Percentiles rank a stretch among this genome's conserved stretches.
These are phyloP conservation scores for Pythium utonaiense DNA, from an alignment of 352 stramenopile species.

Conservation along the genomic window DNA sequence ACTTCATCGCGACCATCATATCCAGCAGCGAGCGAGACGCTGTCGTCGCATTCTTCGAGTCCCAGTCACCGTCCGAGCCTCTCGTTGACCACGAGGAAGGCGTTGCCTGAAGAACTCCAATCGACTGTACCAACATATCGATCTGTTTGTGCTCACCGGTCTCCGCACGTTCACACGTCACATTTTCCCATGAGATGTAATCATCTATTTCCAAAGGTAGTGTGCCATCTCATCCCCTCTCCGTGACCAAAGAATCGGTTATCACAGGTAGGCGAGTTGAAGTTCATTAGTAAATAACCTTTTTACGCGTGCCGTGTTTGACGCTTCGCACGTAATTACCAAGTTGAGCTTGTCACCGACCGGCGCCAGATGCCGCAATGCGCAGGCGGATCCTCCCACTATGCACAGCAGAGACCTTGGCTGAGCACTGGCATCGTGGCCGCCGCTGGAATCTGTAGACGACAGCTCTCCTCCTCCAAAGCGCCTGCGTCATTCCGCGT, in stretches of 20 bases:
- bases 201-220: not conserved
- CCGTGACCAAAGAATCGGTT: not conserved
- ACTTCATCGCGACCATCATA: slow-evolving; percentile 35
- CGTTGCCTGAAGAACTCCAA: not conserved
- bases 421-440: not conserved
- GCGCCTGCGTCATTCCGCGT: slow-evolving; percentile 1
- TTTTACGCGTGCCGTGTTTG: not conserved
- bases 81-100: not conserved
- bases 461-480: not conserved
- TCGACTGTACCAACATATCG: no score
- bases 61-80: slow-evolving; percentile 16
- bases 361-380: slow-evolving; percentile 3
- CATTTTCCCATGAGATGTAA: not conserved
- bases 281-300: slow-evolving; percentile 13
- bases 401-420: not conserved
- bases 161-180: no score
- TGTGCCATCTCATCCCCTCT: not conserved
- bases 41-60: slow-evolving; percentile 28
- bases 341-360: slow-evolving; percentile 19
- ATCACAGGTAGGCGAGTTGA: slow-evolving; percentile 11
- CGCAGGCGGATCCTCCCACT: slow-evolving; percentile 8
- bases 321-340: slow-evolving; percentile 17
- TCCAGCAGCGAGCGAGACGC: slow-evolving; percentile 29
- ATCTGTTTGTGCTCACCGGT: no score
- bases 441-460: slow-evolving; percentile 9